Conservation (phyloP, 2,329 filamentous ascomycete genomes). For the Exophiala sp. region DNA sequence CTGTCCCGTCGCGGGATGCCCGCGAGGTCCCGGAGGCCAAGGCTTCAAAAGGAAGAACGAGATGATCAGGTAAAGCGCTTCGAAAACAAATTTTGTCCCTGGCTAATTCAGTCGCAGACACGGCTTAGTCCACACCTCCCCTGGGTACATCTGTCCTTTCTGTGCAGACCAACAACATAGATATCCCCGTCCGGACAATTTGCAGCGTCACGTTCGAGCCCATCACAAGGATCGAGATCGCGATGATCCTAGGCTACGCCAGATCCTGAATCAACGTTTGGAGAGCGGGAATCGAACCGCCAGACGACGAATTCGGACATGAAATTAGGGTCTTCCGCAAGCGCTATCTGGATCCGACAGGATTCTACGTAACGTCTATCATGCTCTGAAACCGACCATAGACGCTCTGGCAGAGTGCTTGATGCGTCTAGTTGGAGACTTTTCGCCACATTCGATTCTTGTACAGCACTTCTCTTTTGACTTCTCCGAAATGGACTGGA, state of each 20-base stretch:
- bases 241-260: conserved; percentile 75
- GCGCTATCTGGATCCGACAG: not conserved
- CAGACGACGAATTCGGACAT: conserved; percentile 54
- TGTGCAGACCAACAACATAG: conserved; percentile 91
- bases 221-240: conserved; percentile 88
- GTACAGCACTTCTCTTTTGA: conserved; percentile 7
- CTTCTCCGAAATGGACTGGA: not conserved
- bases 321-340: not conserved
- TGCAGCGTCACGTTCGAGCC: conserved; percentile 90
- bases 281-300: conserved; percentile 80
- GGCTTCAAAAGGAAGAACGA: conserved; percentile 69
- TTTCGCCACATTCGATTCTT: not conserved
- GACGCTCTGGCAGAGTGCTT: not conserved
- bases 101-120: conserved; percentile 42
- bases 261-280: conserved; percentile 79
- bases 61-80: conserved; percentile 49
- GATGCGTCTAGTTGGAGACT: not conserved
- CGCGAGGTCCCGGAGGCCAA: conserved; percentile 59
- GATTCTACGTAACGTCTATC: not conserved
- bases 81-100: not conserved
- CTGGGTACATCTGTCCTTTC: conserved; percentile 94
- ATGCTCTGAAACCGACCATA: not conserved
- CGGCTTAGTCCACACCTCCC: conserved; percentile 87
- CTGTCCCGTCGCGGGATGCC: conserved; percentile 57
- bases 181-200: conserved; percentile 91